Base-by-base conservation (phyloP, 1,139 yeast genomes). In the Sugiyamaella japonica region DNA sequence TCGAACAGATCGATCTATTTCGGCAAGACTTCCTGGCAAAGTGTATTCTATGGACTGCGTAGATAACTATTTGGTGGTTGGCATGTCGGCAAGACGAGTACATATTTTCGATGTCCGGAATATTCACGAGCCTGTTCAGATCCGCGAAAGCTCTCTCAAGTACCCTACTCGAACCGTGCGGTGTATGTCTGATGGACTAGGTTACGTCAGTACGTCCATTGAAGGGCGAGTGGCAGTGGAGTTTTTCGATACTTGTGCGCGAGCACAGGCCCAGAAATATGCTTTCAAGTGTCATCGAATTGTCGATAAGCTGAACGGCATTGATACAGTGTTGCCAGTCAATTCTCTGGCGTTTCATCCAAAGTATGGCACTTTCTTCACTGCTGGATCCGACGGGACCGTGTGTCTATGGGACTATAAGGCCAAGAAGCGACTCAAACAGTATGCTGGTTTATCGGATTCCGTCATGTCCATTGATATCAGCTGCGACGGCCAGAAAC, bases 171-270 rank as follows among this genome's bases (percentile, higher is more conserved):
- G 84, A 48, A 82, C 82, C 39, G 64, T 89, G 28, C 76, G 77
- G 58, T 75, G 85, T 50, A 77, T 84, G 60, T 88, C 89, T 0
- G 71, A 71, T 20, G 81, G 80, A 1, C 72, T 74, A 41, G 95
- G 95, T 0, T 89, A 83, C 67, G 90, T 88, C 0, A 79, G 86
- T 40, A 77, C 91, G n/a, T 85, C 96, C 2, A 78, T 89, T 12
- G 97, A 90, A 63, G 97, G 97, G 0, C 75, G 96, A 46, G 93
- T 89, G 0, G 86, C 95, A 0, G 80, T 91, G 39, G 96, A 89
- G 61, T 85, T 80, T 65, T 82, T 84, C 56, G 82, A 85, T 54
- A 76, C 80, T 1, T 67, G 78, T 0, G 78, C 80, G 0, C 74
- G 73, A 17, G 69, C 70, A 0, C 85, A 82, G 59, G 67, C 70